phyloP scores from a whole-genome alignment of 306 rosid species.

The Citrullus mucosospermus region DNA sequence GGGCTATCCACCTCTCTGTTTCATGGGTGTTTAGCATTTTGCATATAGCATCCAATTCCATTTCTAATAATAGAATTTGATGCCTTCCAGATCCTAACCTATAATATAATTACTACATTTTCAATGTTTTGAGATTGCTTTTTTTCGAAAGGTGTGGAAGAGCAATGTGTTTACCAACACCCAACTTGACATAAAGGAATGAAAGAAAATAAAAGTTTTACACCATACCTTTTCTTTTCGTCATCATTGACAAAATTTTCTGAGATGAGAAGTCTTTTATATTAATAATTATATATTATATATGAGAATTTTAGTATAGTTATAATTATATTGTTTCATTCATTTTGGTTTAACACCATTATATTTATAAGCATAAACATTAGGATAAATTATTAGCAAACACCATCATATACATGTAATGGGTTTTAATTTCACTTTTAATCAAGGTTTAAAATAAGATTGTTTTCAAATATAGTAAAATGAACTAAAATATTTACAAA shows the following conservation, averaged over 20 bases:
- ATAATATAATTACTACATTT: not conserved
- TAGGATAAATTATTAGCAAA: not conserved
- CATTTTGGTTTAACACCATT: not conserved
- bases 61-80: conserved; percentile 2
- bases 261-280: not conserved
- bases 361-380: no score
- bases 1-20: not conserved
- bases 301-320: not conserved
- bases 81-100: not conserved
- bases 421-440: no score
- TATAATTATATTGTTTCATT: not conserved
- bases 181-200: not conserved
- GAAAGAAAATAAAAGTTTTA: not conserved
- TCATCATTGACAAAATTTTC: not conserved
- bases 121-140: not conserved
- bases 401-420: no score
- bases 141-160: not conserved
- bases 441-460: no score
- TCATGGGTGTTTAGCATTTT: not conserved
- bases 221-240: not conserved
- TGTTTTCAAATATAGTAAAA: no score
- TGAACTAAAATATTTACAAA: no score
- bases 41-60: not conserved
- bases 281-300: not conserved
- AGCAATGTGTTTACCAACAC: not conserved